These are phyloP conservation scores for Saxispiralis lemnorum DNA, from an alignment of 495 filamentous ascomycete species.

Conservation along the genomic window DNA sequence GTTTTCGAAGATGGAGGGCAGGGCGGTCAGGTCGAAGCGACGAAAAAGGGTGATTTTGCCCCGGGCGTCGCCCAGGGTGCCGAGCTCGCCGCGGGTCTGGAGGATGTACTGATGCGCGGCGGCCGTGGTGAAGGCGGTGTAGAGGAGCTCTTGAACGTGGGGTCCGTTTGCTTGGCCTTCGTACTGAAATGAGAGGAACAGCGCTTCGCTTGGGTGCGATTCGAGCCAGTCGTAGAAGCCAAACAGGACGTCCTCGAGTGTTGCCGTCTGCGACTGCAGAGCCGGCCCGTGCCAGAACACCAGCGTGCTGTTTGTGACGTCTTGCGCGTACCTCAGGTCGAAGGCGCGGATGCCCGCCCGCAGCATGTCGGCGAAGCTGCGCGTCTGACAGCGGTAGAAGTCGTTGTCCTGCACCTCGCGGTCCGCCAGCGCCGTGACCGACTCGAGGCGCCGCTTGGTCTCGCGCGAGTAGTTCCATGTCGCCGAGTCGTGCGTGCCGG, in stretches of 20 bases:
- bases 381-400: slow-evolving; percentile 29
- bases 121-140: slow-evolving; percentile 21
- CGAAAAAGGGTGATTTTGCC: slow-evolving; percentile 29
- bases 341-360: slow-evolving; percentile 34
- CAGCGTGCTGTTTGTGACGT: slow-evolving; percentile 28
- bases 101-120: slow-evolving; percentile 26
- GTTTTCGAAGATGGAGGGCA: slow-evolving; percentile 20
- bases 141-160: slow-evolving; percentile 22
- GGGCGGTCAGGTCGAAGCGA: slow-evolving; percentile 26
- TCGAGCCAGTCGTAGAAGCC: slow-evolving; percentile 32
- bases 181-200: slow-evolving; percentile 26
- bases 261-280: slow-evolving; percentile 29
- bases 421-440: slow-evolving; percentile 15
- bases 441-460: slow-evolving; percentile 28
- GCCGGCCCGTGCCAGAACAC: slow-evolving; percentile 35
- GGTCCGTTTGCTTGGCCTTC: slow-evolving; percentile 24
- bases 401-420: slow-evolving; percentile 11
- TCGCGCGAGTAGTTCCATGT: slow-evolving; percentile 37
- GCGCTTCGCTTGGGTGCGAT: slow-evolving; percentile 10
- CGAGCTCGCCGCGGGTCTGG: slow-evolving; percentile 23
- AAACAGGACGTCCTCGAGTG: slow-evolving; percentile 31
- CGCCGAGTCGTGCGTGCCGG: slow-evolving; percentile 36
- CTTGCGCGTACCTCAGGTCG: slow-evolving; percentile 33
- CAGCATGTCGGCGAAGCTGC: slow-evolving; percentile 24
- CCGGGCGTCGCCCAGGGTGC: slow-evolving; percentile 26